Percentiles rank a stretch among this genome's conserved stretches.
Evolutionary conservation across 2,329 filamentous ascomycete genomes (phyloP).

Genomic region (Sarocladium oryzae): DNA sequence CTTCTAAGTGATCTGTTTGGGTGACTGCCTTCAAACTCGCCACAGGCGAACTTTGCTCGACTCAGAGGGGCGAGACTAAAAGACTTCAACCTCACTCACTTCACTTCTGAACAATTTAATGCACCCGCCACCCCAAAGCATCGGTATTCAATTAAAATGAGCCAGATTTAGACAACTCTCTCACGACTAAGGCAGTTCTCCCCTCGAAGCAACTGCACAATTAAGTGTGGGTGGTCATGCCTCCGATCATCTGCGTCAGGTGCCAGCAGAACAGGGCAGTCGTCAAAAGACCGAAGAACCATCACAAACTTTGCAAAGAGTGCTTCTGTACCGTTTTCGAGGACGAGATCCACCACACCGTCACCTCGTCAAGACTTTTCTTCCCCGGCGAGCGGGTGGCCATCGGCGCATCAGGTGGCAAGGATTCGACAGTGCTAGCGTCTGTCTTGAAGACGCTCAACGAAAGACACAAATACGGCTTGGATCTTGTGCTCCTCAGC

Average conservation of each 20-base stretch:
- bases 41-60: not conserved
- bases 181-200: no score
- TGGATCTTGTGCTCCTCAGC: constrained; percentile 80
- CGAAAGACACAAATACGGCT: constrained; percentile 76
- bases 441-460: constrained; percentile 93
- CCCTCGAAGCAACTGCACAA: no score
- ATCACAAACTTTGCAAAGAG: constrained; percentile 82
- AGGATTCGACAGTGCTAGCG: constrained; percentile 93
- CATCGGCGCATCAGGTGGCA: constrained; percentile 93
- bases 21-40: not conserved
- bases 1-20: no score
- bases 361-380: constrained; percentile 76
- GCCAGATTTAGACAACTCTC: no score
- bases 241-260: constrained; percentile 66
- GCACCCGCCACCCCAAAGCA: no score
- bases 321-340: constrained; percentile 90
- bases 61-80: not conserved
- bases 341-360: constrained; percentile 88
- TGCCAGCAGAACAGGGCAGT: constrained; percentile 75
- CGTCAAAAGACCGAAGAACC: constrained; percentile 90
- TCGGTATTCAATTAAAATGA: no score
- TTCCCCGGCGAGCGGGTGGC: constrained; percentile 77
- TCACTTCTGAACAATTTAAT: not conserved
- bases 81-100: not conserved
- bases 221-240: constrained; percentile 47